Conservation (phyloP, 148 eudicot genomes). For the Cornus kousa region DNA sequence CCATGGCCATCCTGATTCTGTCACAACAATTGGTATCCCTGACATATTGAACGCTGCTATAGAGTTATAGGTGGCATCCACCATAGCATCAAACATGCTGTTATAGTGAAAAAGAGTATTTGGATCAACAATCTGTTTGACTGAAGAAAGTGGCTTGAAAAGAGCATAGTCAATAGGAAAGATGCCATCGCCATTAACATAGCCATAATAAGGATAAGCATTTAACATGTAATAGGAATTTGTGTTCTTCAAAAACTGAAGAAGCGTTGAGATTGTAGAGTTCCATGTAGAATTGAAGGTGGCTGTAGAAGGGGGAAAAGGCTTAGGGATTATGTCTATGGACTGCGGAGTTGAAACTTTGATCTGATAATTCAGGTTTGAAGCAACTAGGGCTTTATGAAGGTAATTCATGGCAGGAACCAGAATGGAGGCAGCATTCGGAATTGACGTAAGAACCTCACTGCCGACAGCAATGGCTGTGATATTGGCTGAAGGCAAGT, state of each 20-base stretch:
- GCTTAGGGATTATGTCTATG: constrained; percentile 73
- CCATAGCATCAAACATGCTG: constrained; percentile 96
- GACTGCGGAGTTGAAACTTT: constrained; percentile 88
- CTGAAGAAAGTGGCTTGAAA: constrained; percentile 62
- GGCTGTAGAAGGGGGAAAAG: constrained; percentile 92
- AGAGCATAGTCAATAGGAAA: constrained; percentile 90
- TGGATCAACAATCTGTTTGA: constrained; percentile 93
- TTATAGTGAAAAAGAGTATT: constrained; percentile 76
- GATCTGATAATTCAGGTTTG: constrained; percentile 64
- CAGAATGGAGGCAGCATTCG: constrained; percentile 68
- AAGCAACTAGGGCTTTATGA: constrained; percentile 81
- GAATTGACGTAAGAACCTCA: constrained; percentile 67
- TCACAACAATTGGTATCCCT: constrained; percentile 72
- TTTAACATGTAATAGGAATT: constrained; percentile 84
- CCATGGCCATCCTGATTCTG: constrained; percentile 97
- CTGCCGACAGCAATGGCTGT: constrained; percentile 81
- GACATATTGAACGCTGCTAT: constrained; percentile 65
- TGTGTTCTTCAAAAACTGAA: constrained; percentile 78
- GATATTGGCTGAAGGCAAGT: constrained; percentile 78
- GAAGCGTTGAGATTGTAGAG: constrained; percentile 64
- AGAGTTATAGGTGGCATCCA: constrained; percentile 88
- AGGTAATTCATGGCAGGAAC: constrained; percentile 79
- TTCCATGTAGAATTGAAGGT: constrained; percentile 77
- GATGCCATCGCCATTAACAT: constrained; percentile 63
- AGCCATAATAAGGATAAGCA: constrained; percentile 85